Base-by-base conservation (phyloP, 352 stramenopile species). In the Halophytophthora batemanensis region DNA sequence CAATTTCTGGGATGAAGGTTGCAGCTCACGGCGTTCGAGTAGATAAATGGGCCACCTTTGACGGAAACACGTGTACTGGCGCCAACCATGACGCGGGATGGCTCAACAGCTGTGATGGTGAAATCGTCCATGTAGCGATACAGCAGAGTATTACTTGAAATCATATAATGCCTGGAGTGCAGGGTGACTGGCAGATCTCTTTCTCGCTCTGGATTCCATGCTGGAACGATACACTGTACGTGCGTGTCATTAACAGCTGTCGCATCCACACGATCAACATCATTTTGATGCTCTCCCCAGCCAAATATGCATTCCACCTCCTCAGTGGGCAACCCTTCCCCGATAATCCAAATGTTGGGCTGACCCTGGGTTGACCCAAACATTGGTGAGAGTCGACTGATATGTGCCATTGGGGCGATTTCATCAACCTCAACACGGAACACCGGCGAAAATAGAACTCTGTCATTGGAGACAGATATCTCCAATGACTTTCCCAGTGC, bases 401-500 rank as follows among this genome's bases (percentile, higher is more conserved):
- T 21, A 7, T 52, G 40, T 11, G 69, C 40, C 6, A 7, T 10
- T 34, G 49, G 21, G 1, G 31, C 31, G 11, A 33, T n/a, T 7
- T 3, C 6, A 21, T 59, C 35, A 15, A 64, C 11, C 1, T 17
- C n/a, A 21, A 65, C 19, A 10, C 31, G 17, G 25, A 45, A 35
- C 17, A 41, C n/a, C 22, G 25, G 2, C 25, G 70, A 77, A 53
- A 67, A 81, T 14, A 55, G 5, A 3, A 60, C 11, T 0, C 64
- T 61, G 15, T 78, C 59, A 47, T 77, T 77, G 2, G 65, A 70
- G 21, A 72, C 50, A 12, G 71, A 56, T 28, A 78, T 45, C 35
- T 40, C 44, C 29, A 76, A 13, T 12, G 54, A 31, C 33, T 62
- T 36, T 1, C 35, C 45, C 15, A 40, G 1, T 18, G 6, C 23